Evolutionary conservation across 169 alveolate genomes (phyloP).

Genomic region (Eimeria sp.): DNA sequence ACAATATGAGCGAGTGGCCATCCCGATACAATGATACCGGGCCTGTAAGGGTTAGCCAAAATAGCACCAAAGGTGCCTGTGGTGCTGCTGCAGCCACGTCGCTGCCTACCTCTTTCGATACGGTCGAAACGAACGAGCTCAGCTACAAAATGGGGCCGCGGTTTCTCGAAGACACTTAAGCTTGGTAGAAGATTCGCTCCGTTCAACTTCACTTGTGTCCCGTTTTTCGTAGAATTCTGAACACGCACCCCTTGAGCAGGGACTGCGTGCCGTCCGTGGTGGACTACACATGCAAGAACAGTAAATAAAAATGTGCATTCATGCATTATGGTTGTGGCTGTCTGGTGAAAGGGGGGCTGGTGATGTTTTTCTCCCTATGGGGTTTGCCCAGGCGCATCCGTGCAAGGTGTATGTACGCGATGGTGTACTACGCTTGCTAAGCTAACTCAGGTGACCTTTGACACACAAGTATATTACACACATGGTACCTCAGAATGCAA

Average conservation of each 20-base stretch:
- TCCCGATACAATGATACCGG: slow-evolving; percentile 31
- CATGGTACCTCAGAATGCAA: background rate
- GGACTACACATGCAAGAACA: slow-evolving; percentile 7
- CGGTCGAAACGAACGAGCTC: slow-evolving; percentile 38
- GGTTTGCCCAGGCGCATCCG: background rate
- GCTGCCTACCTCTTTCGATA: slow-evolving; percentile 4
- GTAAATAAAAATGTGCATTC: background rate
- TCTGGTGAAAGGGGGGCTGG: background rate
- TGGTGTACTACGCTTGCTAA: background rate
- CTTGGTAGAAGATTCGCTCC: background rate
- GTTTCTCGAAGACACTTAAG: background rate
- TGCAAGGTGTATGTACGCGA: background rate
- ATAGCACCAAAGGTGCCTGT: background rate
- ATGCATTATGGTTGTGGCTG: slow-evolving; percentile 41
- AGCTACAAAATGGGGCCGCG: slow-evolving; percentile 11
- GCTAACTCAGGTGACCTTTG: too few relatives aligned
- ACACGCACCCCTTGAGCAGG: slow-evolving; percentile 54
- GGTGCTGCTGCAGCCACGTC: background rate
- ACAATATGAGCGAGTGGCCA: background rate
- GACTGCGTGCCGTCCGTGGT: slow-evolving; percentile 12
- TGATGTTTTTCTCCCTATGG: background rate
- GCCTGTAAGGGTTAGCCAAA: background rate
- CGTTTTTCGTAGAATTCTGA: slow-evolving; percentile 5
- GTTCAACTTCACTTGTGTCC: background rate
- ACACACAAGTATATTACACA: background rate